Percentiles rank a stretch among this genome's conserved stretches.
Conservation (phyloP, 768 basidiomycete genomes). For the Termitomyces heimii region DNA sequence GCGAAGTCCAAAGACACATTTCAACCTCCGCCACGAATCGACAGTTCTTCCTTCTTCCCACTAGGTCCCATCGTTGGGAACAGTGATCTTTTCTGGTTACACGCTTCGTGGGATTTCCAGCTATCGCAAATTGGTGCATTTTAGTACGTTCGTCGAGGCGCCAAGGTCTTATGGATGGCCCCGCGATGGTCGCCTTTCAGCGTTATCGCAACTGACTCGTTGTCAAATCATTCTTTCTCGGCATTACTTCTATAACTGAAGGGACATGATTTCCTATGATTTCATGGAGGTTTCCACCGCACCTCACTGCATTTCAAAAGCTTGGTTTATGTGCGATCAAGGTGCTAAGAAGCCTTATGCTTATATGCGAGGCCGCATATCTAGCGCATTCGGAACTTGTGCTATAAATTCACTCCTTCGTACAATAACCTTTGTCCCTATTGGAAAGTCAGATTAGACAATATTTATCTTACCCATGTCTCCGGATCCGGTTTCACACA, state of each 20-base stretch:
- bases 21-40: constrained; percentile 4
- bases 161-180: background rate
- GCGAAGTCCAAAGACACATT: background rate
- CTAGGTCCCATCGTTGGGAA: constrained; percentile 12
- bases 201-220: background rate
- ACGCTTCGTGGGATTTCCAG: constrained; percentile 4
- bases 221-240: too few relatives aligned
- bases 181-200: background rate
- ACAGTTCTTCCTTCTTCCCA: constrained; percentile 2
- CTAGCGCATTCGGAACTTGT: background rate
- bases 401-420: background rate
- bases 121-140: background rate
- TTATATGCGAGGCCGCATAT: background rate
- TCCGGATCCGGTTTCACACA: constrained; percentile 2
- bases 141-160: background rate
- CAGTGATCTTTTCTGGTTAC: background rate
- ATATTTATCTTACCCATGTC: background rate
- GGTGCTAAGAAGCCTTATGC: background rate
- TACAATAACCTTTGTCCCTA: background rate
- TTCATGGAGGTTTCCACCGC: background rate
- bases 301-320: background rate
- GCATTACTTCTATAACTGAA: background rate
- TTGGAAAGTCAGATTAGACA: background rate
- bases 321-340: background rate
- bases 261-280: background rate